Percentiles rank a stretch among this genome's conserved stretches.
phyloP scores from a whole-genome alignment of 1,139 yeast genomes.

The Geotrichum phurueaensis region DNA sequence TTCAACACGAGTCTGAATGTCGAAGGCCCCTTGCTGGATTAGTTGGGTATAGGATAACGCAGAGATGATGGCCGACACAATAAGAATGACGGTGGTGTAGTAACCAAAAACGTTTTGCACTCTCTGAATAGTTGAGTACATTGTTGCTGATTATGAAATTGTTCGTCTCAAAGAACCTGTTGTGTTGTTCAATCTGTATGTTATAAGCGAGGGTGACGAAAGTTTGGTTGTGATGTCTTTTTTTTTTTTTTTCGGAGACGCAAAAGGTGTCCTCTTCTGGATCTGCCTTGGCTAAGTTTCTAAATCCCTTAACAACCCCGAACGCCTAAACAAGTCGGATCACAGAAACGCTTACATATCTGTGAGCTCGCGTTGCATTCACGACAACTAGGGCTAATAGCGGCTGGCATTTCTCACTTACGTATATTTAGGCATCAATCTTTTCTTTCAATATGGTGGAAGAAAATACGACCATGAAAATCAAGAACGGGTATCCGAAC shows the following conservation, averaged over 20 bases:
- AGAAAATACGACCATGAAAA: neutral
- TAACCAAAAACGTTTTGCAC: constrained; percentile 30
- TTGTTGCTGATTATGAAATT: constrained; percentile 7
- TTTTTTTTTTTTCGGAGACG: neutral
- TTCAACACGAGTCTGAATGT: constrained; percentile 23
- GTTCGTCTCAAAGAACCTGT: neutral
- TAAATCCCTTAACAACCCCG: neutral
- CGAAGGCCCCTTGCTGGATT: constrained; percentile 27
- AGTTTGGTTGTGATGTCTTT: neutral
- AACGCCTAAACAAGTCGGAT: neutral
- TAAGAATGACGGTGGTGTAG: constrained; percentile 30
- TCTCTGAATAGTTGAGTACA: constrained; percentile 20
- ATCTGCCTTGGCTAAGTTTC: neutral
- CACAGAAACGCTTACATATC: neutral
- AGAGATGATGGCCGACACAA: constrained; percentile 29
- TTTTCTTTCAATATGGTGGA: neutral
- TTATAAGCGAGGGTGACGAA: neutral
- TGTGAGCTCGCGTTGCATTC: neutral
- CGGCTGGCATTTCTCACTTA: neutral
- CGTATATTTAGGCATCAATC: neutral
- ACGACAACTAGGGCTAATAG: neutral
- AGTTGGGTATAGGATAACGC: constrained; percentile 30
- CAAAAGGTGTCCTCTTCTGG: neutral
- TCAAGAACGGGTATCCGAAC: constrained; percentile 32
- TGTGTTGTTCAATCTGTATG: neutral